These are phyloP conservation scores for Chaetothyriales sp. DNA, from an alignment of 2,329 filamentous ascomycete genomes.

Conservation along the genomic window DNA sequence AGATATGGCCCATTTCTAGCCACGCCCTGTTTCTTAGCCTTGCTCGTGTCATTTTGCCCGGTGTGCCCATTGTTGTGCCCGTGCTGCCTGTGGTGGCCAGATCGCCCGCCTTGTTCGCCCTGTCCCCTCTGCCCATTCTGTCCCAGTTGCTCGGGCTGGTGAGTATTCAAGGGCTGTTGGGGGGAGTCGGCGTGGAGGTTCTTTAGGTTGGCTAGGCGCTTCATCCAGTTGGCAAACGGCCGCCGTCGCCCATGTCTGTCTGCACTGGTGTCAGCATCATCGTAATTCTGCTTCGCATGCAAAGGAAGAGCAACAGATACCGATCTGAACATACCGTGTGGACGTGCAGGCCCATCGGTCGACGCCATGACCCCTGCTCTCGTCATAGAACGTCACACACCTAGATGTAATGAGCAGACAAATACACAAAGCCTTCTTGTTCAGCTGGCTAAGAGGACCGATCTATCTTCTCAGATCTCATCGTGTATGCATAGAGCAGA, in stretches of 20 bases:
- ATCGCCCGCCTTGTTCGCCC: neutral
- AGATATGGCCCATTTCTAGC: slow-evolving; percentile 87
- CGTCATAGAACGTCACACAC: neutral
- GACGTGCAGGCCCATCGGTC: slow-evolving; percentile 11
- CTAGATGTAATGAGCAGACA: neutral
- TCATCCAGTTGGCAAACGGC: slow-evolving; percentile 87
- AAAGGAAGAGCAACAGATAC: neutral
- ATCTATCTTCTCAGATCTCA: neutral
- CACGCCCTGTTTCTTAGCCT: slow-evolving; percentile 42
- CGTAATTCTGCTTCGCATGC: neutral
- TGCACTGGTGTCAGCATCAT: slow-evolving; percentile 22
- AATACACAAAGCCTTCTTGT: neutral
- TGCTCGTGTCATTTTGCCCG: slow-evolving; percentile 12
- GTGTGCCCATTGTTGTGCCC: neutral
- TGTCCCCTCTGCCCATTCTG: neutral
- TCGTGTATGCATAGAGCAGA: neutral
- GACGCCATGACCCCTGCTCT: slow-evolving; percentile 12
- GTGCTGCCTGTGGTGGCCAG: neutral
- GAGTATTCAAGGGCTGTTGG: slow-evolving; percentile 7
- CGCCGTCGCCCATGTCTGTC: slow-evolving; percentile 61
- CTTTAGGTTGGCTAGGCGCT: slow-evolving; percentile 81
- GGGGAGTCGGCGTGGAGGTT: slow-evolving; percentile 45
- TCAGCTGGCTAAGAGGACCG: neutral
- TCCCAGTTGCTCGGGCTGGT: neutral
- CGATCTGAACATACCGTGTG: slow-evolving; percentile 11